Base-by-base conservation (phyloP, 2,329 filamentous ascomycete genomes). In the Beauveria asiatica region DNA sequence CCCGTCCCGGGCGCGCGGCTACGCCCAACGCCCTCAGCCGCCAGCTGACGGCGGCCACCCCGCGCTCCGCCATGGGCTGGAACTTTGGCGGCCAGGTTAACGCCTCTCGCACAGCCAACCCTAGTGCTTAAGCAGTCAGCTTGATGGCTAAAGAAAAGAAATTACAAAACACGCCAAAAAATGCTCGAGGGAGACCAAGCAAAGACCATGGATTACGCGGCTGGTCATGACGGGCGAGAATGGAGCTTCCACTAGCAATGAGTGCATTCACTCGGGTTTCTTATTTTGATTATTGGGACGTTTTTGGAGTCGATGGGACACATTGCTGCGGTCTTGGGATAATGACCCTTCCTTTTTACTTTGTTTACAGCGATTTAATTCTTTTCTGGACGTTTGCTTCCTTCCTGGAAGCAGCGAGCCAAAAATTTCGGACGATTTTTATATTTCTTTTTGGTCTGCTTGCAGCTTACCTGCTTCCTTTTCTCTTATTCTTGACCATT, bases 11-110 rank as follows among this genome's bases (percentile, higher is more conserved):
- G 39, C 46, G 64, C 17, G 57, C 62, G 11, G 59, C 60, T 16
- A 56, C 65, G 9, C 53, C 62, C 9, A 63, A 46, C 25, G 61
- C 41, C 25, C 44, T 57, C 11, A 62, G 63, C 61, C 63, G 61
- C 41, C 63, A 58, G n/a, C 59, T 54, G 21, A 57, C 53, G n/a
- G 60, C 60, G 10, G 54, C 48, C 44, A 52, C 60, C 2, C 60
- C 60, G 6, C 60, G 60, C 44, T 49, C 46, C 5, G 45, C 52
- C 41, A 44, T 50, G 42, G 50, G 50, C 44, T 59, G 56, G 50
- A 55, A 23, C 51, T 56, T 55, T 45, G 46, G 41, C 21, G 58
- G 41, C 37, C 58, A 33, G 16, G 58, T 56, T 6, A 16, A 21
- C 19, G 50, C 30, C 16, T 4, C 49, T 55, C 58, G 44, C 30